phyloP scores from a whole-genome alignment of 73 alveolate species.

The Blepharisma stoltei region DNA sequence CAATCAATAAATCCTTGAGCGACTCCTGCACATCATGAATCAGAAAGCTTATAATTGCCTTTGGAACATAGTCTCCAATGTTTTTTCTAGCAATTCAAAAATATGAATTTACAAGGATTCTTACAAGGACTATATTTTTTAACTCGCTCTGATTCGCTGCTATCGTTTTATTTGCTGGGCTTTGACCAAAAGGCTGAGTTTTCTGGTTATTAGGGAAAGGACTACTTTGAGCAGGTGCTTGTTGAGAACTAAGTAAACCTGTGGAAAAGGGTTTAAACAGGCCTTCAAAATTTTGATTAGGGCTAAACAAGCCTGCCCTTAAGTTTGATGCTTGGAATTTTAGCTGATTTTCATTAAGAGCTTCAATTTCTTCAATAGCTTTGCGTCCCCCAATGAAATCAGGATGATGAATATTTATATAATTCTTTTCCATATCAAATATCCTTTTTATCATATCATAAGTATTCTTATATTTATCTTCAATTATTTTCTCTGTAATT shows the following conservation, averaged over 20 bases:
- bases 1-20: neutral
- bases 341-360: too few species aligned
- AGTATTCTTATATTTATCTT: constrained; percentile 52
- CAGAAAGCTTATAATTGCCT: constrained; percentile 69
- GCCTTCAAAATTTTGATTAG: too few species aligned
- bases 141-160: constrained; percentile 23
- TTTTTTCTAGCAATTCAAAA: constrained; percentile 70
- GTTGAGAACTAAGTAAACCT: too few species aligned
- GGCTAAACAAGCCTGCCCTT: too few species aligned
- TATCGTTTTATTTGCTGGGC: neutral
- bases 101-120: constrained; percentile 66
- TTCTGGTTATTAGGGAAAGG: neutral
- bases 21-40: constrained; percentile 39
- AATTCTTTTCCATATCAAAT: constrained; percentile 71
- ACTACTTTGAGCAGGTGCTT: too few species aligned
- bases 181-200: too few species aligned
- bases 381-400: constrained; percentile 63
- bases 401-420: constrained; percentile 78
- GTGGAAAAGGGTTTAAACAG: too few species aligned
- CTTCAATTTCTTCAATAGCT: neutral
- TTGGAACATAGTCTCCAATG: constrained; percentile 71
- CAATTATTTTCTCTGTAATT: constrained; percentile 59
- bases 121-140: constrained; percentile 65
- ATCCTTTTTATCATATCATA: constrained; percentile 59
- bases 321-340: too few species aligned